Base-by-base conservation (phyloP, 2,329 filamentous ascomycete species). In the Zymoseptoria brevis region DNA sequence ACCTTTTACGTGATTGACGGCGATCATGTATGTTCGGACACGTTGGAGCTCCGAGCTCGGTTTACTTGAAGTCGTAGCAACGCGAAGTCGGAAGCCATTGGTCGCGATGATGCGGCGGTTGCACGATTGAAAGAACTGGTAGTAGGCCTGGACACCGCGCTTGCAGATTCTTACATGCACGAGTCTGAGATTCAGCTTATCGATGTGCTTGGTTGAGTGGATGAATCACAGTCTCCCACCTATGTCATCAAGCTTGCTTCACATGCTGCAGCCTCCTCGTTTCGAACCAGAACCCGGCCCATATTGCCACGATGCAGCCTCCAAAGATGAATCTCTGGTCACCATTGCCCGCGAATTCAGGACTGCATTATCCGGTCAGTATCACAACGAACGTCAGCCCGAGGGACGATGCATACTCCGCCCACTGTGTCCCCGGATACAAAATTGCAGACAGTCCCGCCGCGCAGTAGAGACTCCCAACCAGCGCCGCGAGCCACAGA, bases 381-480 rank as follows among this genome's bases (percentile, higher is more conserved):
- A 50, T 8, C 16, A 9, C 35, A 16, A 9, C 16, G 16, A 41
- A 16, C 4, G 9, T n/a, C 13, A 6, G 35, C 16, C 6, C 9
- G 4, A 16, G n/a, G 9, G 29, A 3, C 8, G n/a, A 16, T n/a
- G 53, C 62, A 19, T 48, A 64, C 62, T 81, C 79, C 19, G 72
- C 67, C 57, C 72, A 75, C 35, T 67, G 61, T 9, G 73, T 74
- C 0, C 76, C 78, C 0, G 79, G 79, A 64, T 81, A 81, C 41
- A 79, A 62, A 19, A 77, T 74, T 1, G 74, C 79, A 56, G 69
- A 75, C 52, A 79, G 24, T 8, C 73, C 75, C 2, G 78, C 75
- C 3, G 75, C 53, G 66, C 77, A 79, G 59, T 80, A 79, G 55
- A 81, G 58, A 41, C 68, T 73, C 0, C 74, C 76, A 1, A 79